Conservation (phyloP, 2,329 filamentous ascomycete species). For the Fusarium nygamai region DNA sequence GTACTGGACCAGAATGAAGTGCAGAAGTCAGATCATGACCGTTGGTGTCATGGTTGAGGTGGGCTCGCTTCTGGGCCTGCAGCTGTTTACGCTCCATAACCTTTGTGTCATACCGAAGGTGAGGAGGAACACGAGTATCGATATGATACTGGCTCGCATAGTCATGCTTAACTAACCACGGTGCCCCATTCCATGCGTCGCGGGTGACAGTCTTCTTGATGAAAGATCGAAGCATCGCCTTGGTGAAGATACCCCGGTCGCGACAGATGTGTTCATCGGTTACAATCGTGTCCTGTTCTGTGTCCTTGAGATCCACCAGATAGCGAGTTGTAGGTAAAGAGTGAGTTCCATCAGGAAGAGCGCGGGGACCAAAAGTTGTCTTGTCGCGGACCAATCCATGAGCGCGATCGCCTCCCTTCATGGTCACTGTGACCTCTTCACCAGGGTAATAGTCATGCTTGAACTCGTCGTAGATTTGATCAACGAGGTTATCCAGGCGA, state of each 20-base stretch:
- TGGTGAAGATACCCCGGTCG: slow-evolving; percentile 92
- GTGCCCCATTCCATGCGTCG: slow-evolving; percentile 94
- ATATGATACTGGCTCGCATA: slow-evolving; percentile 88
- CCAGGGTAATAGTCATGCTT: slow-evolving; percentile 92
- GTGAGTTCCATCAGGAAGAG: slow-evolving; percentile 73
- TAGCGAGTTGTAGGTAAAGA: slow-evolving; percentile 81
- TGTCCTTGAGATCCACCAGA: slow-evolving; percentile 78
- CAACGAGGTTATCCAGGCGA: slow-evolving; percentile 83
- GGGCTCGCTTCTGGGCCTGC: slow-evolving; percentile 71
- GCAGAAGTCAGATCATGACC: slow-evolving; percentile 48
- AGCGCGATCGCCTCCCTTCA: slow-evolving; percentile 73
- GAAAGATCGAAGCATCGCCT: slow-evolving; percentile 91
- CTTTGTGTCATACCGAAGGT: slow-evolving; percentile 84
- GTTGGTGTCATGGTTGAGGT: slow-evolving; percentile 56
- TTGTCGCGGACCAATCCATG: slow-evolving; percentile 87
- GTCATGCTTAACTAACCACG: slow-evolving; percentile 91
- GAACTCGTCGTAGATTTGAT: slow-evolving; percentile 79
- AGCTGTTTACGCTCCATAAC: slow-evolving; percentile 79
- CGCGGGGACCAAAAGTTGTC: slow-evolving; percentile 72
- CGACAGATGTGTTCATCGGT: slow-evolving; percentile 85
- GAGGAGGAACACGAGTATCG: slow-evolving; percentile 83
- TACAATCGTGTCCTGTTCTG: slow-evolving; percentile 78
- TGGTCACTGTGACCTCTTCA: slow-evolving; percentile 79
- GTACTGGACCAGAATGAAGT: slow-evolving; percentile 58
- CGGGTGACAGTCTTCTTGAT: slow-evolving; percentile 94